Base-by-base conservation (phyloP, 2,329 filamentous ascomycete genomes). In the Paracamarosporium sp. region DNA sequence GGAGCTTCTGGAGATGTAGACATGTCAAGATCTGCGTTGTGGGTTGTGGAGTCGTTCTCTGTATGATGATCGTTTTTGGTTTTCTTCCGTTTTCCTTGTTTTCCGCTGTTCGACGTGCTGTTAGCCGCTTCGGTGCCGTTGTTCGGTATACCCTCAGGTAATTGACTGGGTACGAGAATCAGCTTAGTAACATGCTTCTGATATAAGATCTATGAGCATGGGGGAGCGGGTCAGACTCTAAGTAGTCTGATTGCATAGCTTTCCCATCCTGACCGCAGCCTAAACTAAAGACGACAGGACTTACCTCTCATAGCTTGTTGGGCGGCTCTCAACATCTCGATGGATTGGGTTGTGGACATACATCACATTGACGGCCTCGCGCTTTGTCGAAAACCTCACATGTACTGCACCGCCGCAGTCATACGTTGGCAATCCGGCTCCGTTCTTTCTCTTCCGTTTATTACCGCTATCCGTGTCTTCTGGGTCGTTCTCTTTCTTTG, bases 301-400 rank as follows among this genome's bases (percentile, higher is more conserved):
- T 20, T 62, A 72, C 69, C 60, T 63, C n/a, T 69, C 50, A 17
- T 40, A 50, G 24, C 53, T 56, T 25, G 13, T 36, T 36, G 47
- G 58, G 25, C 61, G 63, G n/a, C 55, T 63, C n/a, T 62, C 56
- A 7, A 61, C 53, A 45, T 67, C 64, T 57, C 66, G 48, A 53
- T 76, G 73, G 25, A 76, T 70, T 4, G 69, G 71, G 35, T 74
- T 75, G 50, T 76, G 73, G 46, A 71, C 72, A 50, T 77, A 77
- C 22, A 76, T 66, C 1, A 76, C 69, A 44, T 75, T 71, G 30
- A 76, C 63, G 5, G 71, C 71, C 28, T 72, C 66, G 44, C 71
- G 61, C 55, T 74, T 72, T 33, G 64, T 70, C 1, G 73, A 76
- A 48, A 76, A 76, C 31, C 70, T 76, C 50, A 76, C 59, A 28